These are phyloP conservation scores for Alternaria incomplexa DNA, from an alignment of 2,329 filamentous ascomycete species.

Conservation along the genomic window DNA sequence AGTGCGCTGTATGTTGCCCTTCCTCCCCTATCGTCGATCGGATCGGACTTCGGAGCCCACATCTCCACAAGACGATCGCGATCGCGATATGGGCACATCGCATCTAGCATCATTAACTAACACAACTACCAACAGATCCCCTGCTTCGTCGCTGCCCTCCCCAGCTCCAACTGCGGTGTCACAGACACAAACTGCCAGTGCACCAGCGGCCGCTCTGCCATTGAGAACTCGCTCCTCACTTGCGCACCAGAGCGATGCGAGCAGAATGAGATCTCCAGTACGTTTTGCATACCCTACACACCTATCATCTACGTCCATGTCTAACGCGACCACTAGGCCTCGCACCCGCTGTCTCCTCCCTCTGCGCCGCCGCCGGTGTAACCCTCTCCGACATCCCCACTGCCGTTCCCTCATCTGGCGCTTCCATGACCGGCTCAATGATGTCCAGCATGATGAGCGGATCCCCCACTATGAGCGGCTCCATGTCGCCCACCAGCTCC, in stretches of 20 bases:
- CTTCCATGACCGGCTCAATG: constrained; percentile 5
- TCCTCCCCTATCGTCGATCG: not conserved
- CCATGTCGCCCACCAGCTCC: constrained; percentile 7
- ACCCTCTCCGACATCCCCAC: constrained; percentile 31
- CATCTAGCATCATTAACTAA: not conserved
- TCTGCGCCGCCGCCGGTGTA: constrained; percentile 40
- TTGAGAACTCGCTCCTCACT: constrained; percentile 48
- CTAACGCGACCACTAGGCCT: constrained; percentile 16
- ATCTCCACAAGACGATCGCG: not conserved
- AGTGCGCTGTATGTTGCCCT: constrained; percentile 42
- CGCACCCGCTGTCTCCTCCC: constrained; percentile 27
- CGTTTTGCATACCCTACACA: constrained; percentile 17
- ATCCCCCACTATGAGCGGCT: constrained; percentile 2
- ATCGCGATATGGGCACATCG: not conserved
- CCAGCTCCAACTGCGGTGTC: constrained; percentile 54
- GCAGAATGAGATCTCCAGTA: constrained; percentile 48
- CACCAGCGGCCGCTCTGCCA: constrained; percentile 48
- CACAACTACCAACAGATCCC: constrained; percentile 41
- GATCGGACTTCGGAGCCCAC: not conserved
- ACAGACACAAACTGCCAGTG: constrained; percentile 61
- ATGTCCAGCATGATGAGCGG: constrained; percentile 5
- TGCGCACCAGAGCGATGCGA: constrained; percentile 51
- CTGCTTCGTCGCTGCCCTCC: constrained; percentile 58
- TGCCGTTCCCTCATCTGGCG: constrained; percentile 3
- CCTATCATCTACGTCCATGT: not conserved